Evolutionary conservation across 305 asterid species (phyloP).

Genomic region (Ajuga reptans): DNA sequence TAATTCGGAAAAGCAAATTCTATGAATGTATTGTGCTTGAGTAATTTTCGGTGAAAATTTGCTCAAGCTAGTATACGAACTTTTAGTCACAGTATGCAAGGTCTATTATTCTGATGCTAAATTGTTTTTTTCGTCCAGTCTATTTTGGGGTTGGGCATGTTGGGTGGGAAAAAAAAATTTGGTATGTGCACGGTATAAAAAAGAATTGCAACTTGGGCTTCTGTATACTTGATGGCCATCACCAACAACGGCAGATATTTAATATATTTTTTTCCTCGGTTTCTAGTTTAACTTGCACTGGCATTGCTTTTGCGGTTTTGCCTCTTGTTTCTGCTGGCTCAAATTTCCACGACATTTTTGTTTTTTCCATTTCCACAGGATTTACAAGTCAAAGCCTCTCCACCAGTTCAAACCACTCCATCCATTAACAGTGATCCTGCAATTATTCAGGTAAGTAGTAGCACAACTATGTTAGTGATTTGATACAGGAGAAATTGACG

Average conservation of each 20-base stretch:
- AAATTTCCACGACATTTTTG: background rate
- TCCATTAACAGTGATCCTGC: conserved; percentile 85
- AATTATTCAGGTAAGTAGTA: conserved; percentile 73
- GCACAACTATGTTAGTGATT: background rate
- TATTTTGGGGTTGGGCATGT: background rate
- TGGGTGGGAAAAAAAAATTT: background rate
- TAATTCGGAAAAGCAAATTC: background rate
- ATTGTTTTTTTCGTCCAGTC: background rate
- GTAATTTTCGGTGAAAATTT: background rate
- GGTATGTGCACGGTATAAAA: background rate
- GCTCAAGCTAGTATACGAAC: background rate
- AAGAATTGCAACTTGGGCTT: background rate
- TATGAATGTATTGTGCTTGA: background rate
- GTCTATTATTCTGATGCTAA: background rate
- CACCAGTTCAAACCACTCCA: conserved; percentile 61
- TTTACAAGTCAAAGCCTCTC: conserved; percentile 84
- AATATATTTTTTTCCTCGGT: background rate
- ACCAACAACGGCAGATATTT: background rate
- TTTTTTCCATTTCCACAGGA: conserved; percentile 43
- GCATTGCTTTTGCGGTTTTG: background rate
- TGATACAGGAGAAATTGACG: conserved; percentile 3
- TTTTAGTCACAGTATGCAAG: background rate
- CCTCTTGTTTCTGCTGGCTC: background rate
- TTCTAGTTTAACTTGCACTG: background rate
- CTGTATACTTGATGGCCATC: background rate